Evolutionary conservation across 2,329 filamentous ascomycete genomes (phyloP).

Genomic region (Ophiostoma piceae): DNA sequence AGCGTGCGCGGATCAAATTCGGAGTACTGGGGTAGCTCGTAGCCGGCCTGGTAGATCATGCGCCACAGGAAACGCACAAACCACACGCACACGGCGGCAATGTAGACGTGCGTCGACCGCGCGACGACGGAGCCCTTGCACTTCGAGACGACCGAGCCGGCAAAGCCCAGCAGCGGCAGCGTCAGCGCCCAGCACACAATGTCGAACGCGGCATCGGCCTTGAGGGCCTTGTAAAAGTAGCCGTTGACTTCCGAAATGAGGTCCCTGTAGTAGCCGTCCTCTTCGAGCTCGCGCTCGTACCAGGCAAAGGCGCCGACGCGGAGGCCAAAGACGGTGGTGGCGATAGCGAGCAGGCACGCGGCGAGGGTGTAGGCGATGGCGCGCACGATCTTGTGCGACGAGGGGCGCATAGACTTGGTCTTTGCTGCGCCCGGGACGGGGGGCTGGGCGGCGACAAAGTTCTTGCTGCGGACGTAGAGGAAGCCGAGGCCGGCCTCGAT

Average conservation of each 20-base stretch:
- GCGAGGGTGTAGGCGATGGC: background rate
- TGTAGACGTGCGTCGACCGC: background rate
- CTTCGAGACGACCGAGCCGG: background rate
- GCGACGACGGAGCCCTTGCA: background rate
- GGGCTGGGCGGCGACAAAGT: background rate
- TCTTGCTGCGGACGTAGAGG: background rate
- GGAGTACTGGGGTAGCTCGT: background rate
- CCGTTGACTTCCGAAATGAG: background rate
- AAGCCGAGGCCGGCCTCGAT: background rate
- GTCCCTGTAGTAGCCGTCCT: background rate
- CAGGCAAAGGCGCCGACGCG: background rate
- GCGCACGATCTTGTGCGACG: background rate
- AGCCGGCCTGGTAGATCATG: background rate
- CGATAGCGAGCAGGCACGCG: background rate
- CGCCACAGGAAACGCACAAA: slow-evolving; percentile 2
- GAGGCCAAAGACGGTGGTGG: background rate
- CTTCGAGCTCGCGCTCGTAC: background rate
- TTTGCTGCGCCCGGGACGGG: background rate
- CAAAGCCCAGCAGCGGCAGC: background rate
- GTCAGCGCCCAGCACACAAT: background rate
- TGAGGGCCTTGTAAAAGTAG: background rate
- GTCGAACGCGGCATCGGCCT: background rate
- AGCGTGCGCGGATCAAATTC: background rate
- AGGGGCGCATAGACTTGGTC: background rate
- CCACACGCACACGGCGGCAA: background rate